phyloP scores from a whole-genome alignment of 2,329 filamentous ascomycete species.

The Arthroderma sp. region DNA sequence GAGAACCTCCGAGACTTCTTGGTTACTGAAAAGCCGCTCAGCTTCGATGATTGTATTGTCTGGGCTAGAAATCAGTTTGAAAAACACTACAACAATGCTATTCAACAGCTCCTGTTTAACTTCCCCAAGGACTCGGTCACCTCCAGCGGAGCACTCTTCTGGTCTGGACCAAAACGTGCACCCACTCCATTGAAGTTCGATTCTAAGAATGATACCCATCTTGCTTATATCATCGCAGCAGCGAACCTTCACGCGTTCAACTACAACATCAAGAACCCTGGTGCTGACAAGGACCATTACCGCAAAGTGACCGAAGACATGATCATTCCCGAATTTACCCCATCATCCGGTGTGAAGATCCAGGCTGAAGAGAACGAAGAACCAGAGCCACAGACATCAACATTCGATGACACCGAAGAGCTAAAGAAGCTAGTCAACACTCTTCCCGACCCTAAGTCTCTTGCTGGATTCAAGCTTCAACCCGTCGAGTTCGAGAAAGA shows the following conservation, averaged over 20 bases:
- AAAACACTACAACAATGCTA: constrained; percentile 92
- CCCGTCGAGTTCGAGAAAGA: constrained; percentile 98
- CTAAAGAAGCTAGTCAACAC: constrained; percentile 58
- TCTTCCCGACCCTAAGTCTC: constrained; percentile 64
- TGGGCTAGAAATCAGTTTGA: constrained; percentile 94
- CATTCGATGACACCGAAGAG: constrained; percentile 63
- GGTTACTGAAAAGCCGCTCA: constrained; percentile 79
- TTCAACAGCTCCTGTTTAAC: constrained; percentile 89
- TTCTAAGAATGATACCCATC: constrained; percentile 69
- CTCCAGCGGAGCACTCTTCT: constrained; percentile 81
- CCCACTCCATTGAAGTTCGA: constrained; percentile 88
- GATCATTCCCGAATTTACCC: constrained; percentile 90
- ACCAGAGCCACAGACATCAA: constrained; percentile 64
- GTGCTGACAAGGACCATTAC: constrained; percentile 58
- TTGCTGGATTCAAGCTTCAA: constrained; percentile 78
- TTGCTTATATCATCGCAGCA: constrained; percentile 73
- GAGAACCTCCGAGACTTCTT: constrained; percentile 84
- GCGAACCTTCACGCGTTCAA: constrained; percentile 96
- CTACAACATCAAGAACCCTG: constrained; percentile 86
- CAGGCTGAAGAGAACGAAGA: constrained; percentile 83
- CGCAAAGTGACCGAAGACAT: constrained; percentile 73
- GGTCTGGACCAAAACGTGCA: constrained; percentile 96
- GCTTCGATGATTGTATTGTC: constrained; percentile 89
- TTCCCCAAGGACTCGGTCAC: constrained; percentile 91
- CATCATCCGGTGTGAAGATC: constrained; percentile 85